A percentile compares a stretch with the other conserved stretches of the same genome.
phyloP scores from a whole-genome alignment of 495 filamentous ascomycete species.

The Achaetomiella virescens region DNA sequence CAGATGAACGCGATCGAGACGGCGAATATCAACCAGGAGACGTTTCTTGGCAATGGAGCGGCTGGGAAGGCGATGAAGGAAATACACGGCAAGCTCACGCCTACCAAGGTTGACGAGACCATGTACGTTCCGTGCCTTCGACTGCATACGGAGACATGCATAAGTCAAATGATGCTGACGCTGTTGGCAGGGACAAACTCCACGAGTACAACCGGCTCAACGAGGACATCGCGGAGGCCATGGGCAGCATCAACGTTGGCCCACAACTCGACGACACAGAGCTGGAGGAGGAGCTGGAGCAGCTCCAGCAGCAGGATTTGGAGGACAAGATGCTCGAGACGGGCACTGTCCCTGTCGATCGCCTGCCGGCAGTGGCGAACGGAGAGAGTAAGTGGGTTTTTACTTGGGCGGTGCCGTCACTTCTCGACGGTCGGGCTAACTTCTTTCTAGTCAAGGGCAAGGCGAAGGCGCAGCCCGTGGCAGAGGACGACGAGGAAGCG shows the following conservation, averaged over 20 bases:
- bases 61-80: constrained; percentile 82
- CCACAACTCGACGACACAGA: constrained; percentile 80
- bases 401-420: not conserved
- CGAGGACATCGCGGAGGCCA: constrained; percentile 83
- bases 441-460: constrained; percentile 51
- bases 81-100: constrained; percentile 84
- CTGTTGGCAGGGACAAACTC: constrained; percentile 69
- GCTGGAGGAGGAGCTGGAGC: constrained; percentile 69
- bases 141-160: not conserved
- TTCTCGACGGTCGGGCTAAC: constrained; percentile 19
- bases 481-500: constrained; percentile 92
- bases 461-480: constrained; percentile 38
- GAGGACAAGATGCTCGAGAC: constrained; percentile 92
- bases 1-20: constrained; percentile 96
- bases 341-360: constrained; percentile 63
- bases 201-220: constrained; percentile 87
- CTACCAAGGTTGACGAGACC: constrained; percentile 88
- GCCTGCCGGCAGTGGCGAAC: constrained; percentile 64
- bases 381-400: constrained; percentile 59
- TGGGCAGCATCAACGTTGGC: constrained; percentile 63
- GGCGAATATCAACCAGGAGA: constrained; percentile 98
- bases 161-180: constrained; percentile 19
- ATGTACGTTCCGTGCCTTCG: constrained; percentile 59
- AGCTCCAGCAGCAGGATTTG: constrained; percentile 77
- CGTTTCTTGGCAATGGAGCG: constrained; percentile 88